Conservation (phyloP, 1,139 yeast species). For the Protomyces inundatus region DNA sequence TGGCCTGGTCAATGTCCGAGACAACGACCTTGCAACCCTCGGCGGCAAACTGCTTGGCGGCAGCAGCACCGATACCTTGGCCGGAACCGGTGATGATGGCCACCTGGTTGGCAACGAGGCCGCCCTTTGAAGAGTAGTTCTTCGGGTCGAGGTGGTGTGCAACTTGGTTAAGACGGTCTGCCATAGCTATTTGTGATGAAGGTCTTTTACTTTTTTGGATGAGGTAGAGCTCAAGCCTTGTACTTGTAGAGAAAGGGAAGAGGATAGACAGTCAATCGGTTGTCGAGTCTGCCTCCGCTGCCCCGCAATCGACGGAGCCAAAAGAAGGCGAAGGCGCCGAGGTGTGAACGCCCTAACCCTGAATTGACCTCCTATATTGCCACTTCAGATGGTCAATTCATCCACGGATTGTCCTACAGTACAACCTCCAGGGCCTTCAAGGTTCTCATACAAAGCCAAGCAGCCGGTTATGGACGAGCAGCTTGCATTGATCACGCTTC, state of each 20-base stretch:
- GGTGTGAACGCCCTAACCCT: too few relatives aligned
- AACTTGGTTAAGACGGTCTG: conserved; percentile 20
- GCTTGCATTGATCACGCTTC: too few relatives aligned
- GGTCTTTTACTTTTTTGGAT: neutral
- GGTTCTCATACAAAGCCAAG: too few relatives aligned
- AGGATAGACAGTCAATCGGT: too few relatives aligned
- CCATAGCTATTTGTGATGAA: neutral
- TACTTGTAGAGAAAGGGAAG: neutral
- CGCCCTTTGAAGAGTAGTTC: neutral
- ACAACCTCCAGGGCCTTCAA: too few relatives aligned
- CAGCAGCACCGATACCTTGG: conserved; percentile 87
- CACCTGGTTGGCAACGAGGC: conserved; percentile 63
- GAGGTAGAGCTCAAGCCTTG: neutral
- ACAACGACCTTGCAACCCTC: conserved; percentile 95
- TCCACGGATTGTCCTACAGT: too few relatives aligned
- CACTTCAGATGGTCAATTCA: too few relatives aligned
- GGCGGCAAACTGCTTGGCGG: conserved; percentile 76
- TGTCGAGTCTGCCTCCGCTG: too few relatives aligned
- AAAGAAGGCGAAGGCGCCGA: too few relatives aligned
- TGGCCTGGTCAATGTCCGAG: conserved; percentile 53
- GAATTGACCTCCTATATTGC: too few relatives aligned
- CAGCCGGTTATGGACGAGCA: too few relatives aligned
- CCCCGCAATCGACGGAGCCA: too few relatives aligned
- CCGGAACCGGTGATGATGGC: conserved; percentile 95
- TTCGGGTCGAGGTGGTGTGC: conserved; percentile 21